Base-by-base conservation (phyloP, 2,329 filamentous ascomycete genomes). In the Fusarium xylarioides region DNA sequence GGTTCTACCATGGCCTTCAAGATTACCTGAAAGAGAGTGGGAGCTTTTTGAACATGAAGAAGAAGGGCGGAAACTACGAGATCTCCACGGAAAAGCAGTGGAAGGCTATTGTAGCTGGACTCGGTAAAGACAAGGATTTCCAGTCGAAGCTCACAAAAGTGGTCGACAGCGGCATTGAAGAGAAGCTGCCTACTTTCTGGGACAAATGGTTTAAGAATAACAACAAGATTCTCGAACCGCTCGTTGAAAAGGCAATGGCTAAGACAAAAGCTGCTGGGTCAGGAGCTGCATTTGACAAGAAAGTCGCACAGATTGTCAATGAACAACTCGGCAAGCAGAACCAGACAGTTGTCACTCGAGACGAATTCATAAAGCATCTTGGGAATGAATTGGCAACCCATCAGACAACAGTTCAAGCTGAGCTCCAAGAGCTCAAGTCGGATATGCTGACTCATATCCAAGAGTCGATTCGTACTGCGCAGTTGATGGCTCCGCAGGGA, bases 1-100 rank as follows among this genome's bases (percentile, higher is more conserved):
- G 90, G 6, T 92, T 94, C 67, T 94, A 90, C 88, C 84, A 89
- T 63, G 91, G 91, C 1, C 79, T 94, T 14, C 83, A 85, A 30
- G 86, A 87, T 59, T 84, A 87, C 63, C 86, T 92, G 53, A 82
- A 82, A 26, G 79, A 82, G 3, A 87, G 89, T 47, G 82, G 82
- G 4, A 80, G 82, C 35, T 83, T 90, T 43, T 77, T 89, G 42
- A 85, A 82, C 7, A 74, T 89, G 7, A 82, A 87, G 40, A 82
- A 83, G 35, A 78, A 80, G 7, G 77, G 80, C 5, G 76, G 83
- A 21, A 79, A 83, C 28, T 82, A 80, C 26, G 77, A 82, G 19
- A 74, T 83, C 23, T 81, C 86, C 7, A 85, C 85, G 1, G 83
- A 88, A 15, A 71, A 82, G 34, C 84, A 87, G 44, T 88, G 86